A percentile compares a stretch with the other conserved stretches of the same genome.
These are phyloP conservation scores for Phytophthora nicotianae DNA, from an alignment of 352 stramenopile genomes.

Conservation along the genomic window DNA sequence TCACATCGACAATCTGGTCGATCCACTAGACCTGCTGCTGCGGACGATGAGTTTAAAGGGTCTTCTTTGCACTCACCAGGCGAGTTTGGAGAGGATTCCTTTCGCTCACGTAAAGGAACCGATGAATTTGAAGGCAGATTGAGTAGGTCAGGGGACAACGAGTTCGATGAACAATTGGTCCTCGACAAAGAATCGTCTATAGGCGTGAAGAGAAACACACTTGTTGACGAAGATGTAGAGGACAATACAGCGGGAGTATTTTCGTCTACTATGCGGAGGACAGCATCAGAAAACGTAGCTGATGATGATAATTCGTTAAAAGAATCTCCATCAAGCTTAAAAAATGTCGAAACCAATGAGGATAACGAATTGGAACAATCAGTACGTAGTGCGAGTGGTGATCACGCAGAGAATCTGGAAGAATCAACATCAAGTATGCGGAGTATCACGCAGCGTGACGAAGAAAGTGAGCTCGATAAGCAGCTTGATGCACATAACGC, in stretches of 20 bases:
- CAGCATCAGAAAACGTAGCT: background rate
- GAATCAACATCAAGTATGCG: slow-evolving; percentile 1
- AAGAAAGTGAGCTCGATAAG: background rate
- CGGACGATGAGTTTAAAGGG: slow-evolving; percentile 9
- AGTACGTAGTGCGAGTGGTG: background rate
- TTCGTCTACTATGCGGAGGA: background rate
- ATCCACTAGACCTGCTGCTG: background rate
- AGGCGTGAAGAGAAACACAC: background rate
- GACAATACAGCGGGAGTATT: slow-evolving; percentile 1
- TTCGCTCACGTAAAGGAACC: slow-evolving; percentile 5
- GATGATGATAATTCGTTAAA: slow-evolving; percentile 3
- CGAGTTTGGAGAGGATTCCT: slow-evolving; percentile 14
- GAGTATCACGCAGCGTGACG: background rate
- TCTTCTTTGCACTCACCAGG: slow-evolving; percentile 13
- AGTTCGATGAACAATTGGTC: background rate
- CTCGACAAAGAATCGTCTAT: background rate
- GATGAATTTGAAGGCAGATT: background rate
- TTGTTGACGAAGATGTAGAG: slow-evolving; percentile 1
- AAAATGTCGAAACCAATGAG: background rate
- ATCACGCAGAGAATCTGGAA: slow-evolving; percentile 1
- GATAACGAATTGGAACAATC: slow-evolving; percentile 13
- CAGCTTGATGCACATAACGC: background rate
- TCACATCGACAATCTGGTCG: slow-evolving; percentile 2
- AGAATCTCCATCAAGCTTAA: background rate
- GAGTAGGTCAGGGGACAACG: slow-evolving; percentile 1